Conservation (phyloP, 768 basidiomycete species). For the Podaxis rugospora region DNA sequence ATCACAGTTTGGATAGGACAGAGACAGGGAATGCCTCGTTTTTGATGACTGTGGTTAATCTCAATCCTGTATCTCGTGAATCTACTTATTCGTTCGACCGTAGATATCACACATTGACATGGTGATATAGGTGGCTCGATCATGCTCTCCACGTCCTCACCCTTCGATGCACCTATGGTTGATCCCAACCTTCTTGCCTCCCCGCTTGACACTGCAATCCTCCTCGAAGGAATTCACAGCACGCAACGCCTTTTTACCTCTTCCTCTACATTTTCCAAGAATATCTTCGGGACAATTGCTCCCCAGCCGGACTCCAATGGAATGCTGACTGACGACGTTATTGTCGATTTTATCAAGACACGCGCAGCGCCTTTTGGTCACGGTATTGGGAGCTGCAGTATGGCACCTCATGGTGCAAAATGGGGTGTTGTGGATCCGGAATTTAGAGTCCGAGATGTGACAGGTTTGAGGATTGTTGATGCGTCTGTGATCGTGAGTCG, state of each 20-base stretch:
- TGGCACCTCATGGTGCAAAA: not conserved
- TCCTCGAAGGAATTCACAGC: slow-evolving; percentile 18
- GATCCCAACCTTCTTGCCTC: slow-evolving; percentile 27
- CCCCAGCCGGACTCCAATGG: slow-evolving; percentile 2
- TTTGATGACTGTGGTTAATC: not conserved
- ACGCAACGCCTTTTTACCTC: slow-evolving; percentile 14
- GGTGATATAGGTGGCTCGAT: slow-evolving; percentile 14
- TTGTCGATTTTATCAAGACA: not conserved
- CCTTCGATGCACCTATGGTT: slow-evolving; percentile 39
- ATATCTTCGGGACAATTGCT: slow-evolving; percentile 8
- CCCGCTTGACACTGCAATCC: slow-evolving; percentile 18
- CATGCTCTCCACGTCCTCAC: slow-evolving; percentile 30
- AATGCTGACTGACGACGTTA: slow-evolving; percentile 3
- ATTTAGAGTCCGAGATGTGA: not conserved
- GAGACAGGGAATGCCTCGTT: not conserved
- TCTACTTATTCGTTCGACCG: not conserved
- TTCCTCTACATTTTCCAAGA: slow-evolving; percentile 14
- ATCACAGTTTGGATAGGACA: too few species aligned
- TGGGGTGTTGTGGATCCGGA: slow-evolving; percentile 9
- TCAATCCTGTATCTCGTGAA: not conserved
- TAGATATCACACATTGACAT: not conserved
- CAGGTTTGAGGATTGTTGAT: slow-evolving; percentile 7
- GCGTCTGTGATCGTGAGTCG: slow-evolving; percentile 2
- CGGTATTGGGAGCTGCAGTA: not conserved
- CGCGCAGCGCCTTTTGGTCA: not conserved